Base-by-base conservation (phyloP, 768 basidiomycete species). In the Phaeotremella skinneri region DNA sequence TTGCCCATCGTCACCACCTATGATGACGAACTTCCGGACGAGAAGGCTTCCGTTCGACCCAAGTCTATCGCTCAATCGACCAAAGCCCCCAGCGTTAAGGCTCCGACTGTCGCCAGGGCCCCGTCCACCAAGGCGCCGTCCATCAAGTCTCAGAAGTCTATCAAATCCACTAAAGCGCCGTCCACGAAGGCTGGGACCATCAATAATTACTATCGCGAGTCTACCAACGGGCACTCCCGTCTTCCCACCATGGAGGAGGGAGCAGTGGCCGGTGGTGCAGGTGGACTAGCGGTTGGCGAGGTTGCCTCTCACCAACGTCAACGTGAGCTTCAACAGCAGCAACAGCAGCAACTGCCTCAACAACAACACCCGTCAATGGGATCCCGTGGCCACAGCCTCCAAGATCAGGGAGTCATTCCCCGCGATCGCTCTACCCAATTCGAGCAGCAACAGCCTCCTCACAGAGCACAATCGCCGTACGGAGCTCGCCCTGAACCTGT, bases 1-100 rank as follows among this genome's bases (percentile, higher is more conserved):
- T 69, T 72, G 42, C 66, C 70, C 27, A 69, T 72, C 63, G 66
- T 72, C 13, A 72, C 70, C 39, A 72, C 70, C 49, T 72, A 72
- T 58, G 70, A 72, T 57, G 61, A 49, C 0, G 64, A 72, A n/a
- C 26, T 61, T 14, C 53, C 56, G 16, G 64, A 66, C 20, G 37
- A 52, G 9, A 39, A 49, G 16, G 55, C 53, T 20, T 59, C 61
- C 2, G 53, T 63, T 37, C 49, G 57, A 34, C 63, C 59, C 47
- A 57, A 57, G 39, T 64, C 68, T 6, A 55, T 64, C 32, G 61
- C 64, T 17, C 57, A 57, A 11, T 67, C 69, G 3, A 59, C 32
- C 54, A 67, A 63, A 49, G 54, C 60, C 9, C 60, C 66, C 11
- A 63, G 52, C 32, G 58, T 62, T 25, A 56, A 58, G 17, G 30